Base-by-base conservation (phyloP, 345 rosid genomes). In the Arabis hirsuta region DNA sequence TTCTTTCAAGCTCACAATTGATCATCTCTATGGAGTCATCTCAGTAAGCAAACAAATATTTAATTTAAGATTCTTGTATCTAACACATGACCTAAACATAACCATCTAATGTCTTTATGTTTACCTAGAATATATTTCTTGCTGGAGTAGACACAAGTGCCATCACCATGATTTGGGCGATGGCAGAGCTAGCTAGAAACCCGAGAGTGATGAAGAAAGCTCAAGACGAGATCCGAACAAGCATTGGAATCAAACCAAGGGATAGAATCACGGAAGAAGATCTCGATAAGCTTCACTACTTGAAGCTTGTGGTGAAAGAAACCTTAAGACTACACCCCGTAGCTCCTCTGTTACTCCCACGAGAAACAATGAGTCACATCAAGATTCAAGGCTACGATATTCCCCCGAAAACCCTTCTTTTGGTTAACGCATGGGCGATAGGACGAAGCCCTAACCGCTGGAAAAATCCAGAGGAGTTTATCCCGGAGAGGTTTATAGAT, bases 251-350 rank as follows among this genome's bases (percentile, higher is more conserved):
- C 55, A 72, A 73, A 56, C 39, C 9, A 38, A 14, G 60, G 31
- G 61, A 67, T 12, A 60, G 59, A 57, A 74, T 80, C 4, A 3
- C 1, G 1, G 85, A 85, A 65, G 71, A 74, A 60, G 87, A 78
- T 65, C 48, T 85, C 0, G 75, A 75, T 1, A 65, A 79, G n/a
- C 67, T 83, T 2, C 73, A 59, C 1, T 85, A 85, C 74, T 42
- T 81, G 67, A 83, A 83, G 69, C 82, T 81, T n/a, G 71, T 83
- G 70, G 72, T 83, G 56, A 80, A 83, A 71, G 74, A 59, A 60
- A 71, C 51, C 51, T 26, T 71, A 38, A 71, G 74, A 41, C 52
- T 71, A 39, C 74, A 85, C 14, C 85, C 88, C 55, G 73, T 85
- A 9, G 85, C 70, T 65, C 87, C 85, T 0, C 54, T 85, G 12